Percentiles rank a stretch among this genome's conserved stretches.
Evolutionary conservation across 176 grass and related monocot genomes (phyloP).

Genomic region (Phyllostachys edulis): DNA sequence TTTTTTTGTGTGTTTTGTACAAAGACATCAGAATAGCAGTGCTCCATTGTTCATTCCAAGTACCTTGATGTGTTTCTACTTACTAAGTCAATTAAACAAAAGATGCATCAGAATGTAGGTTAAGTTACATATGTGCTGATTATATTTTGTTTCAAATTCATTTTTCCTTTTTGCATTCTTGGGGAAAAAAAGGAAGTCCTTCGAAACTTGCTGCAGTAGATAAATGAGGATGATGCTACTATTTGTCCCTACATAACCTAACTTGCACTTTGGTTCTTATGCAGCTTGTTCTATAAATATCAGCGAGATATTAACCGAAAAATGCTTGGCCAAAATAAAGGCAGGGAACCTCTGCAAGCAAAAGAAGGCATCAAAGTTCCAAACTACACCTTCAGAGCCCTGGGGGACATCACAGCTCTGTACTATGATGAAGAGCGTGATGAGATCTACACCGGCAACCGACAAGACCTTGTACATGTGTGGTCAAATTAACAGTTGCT

Average conservation of each 20-base stretch:
- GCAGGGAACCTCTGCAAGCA: conserved; percentile 37
- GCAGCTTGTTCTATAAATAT: conserved; percentile 70
- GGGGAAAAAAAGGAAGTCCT: background rate
- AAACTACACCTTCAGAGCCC: conserved; percentile 49
- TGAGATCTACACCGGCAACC: conserved; percentile 69
- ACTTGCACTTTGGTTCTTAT: conserved; percentile 15
- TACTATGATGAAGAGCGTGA: conserved; percentile 67
- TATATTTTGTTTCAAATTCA: background rate
- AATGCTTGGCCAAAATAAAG: conserved; percentile 72
- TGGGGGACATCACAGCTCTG: conserved; percentile 56
- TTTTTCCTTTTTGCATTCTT: background rate
- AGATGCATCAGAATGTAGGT: background rate
- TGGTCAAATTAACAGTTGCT: conserved; percentile 53
- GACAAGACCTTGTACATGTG: conserved; percentile 61
- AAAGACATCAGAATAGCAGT: background rate
- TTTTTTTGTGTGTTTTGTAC: background rate
- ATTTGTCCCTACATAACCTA: background rate
- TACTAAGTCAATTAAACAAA: background rate
- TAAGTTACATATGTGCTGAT: background rate
- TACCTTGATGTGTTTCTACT: background rate
- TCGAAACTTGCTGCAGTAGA: background rate
- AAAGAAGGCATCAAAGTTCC: conserved; percentile 32
- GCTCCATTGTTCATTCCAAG: background rate
- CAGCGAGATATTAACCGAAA: conserved; percentile 69
- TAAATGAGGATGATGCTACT: background rate